Evolutionary conservation across 2,329 filamentous ascomycete genomes (phyloP), one percentile per base, ranked within the genome.

Genomic region (Colletotrichum tamarilloi): DNA sequence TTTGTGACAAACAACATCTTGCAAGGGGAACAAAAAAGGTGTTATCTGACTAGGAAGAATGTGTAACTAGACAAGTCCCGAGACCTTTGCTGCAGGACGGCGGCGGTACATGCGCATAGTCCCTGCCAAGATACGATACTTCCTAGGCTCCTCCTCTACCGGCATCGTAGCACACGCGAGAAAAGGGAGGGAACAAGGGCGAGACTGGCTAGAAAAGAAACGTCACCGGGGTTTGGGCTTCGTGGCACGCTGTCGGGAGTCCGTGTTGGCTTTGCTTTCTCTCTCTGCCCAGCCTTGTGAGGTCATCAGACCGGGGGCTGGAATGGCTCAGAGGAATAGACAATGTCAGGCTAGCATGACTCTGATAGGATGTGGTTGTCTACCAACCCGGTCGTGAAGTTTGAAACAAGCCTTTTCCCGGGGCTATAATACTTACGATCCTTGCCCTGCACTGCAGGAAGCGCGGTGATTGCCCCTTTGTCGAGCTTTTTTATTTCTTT

Each of bases 351-450:
- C 66, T 49, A 56, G 55, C 16, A 42, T 19, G 14, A 26, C 26
- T 38, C 30, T 66, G 53, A 62, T 68, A 74, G 56, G 72, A 46
- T 68, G 53, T 38, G 64, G 26, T 28, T 60, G 5, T 28, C n/a
- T 32, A 30, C 24, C 32, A 52, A 14, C 56, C 58, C 12, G 57
- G 57, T 30, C 14, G 26, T 58, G 57, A 63, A 42, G 70, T 74
- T 57, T 71, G 66, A 75, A 75, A 75, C 70, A 74, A 66, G 70
- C 62, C 62, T 74, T 59, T 67, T 16, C 38, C 35, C 38, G 57
- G 68, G 46, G 38, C 62, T 30, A 49, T n/a, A 38, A 65, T 71
- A 26, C 28, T 19, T 30, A 26, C 32, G 64, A 42, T 65, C 53
- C 55, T 28, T 32, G 26, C 42, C 38, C 55, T 65, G 42, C 53